Conservation (phyloP, 1,284 basidiomycete genomes). For the Boletellus deceptivus region DNA sequence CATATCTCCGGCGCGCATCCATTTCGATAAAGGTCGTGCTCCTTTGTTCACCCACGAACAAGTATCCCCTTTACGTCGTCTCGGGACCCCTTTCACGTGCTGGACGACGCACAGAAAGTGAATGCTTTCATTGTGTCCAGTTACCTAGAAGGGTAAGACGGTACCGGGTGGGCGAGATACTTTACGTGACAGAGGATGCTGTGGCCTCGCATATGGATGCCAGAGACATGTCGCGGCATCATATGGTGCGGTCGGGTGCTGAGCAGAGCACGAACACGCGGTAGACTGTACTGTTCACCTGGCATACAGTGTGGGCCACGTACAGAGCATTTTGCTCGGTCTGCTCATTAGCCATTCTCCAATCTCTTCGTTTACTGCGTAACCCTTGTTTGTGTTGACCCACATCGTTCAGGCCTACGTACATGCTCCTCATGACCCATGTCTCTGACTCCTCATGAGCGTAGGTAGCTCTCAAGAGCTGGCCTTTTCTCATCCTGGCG, state of each 20-base stretch:
- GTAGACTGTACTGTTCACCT: slow-evolving; percentile 7
- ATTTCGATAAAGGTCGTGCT: slow-evolving; percentile 9
- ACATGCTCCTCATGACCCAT: slow-evolving; percentile 22
- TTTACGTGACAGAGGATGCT: slow-evolving; percentile 4
- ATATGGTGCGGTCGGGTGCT: slow-evolving; percentile 2
- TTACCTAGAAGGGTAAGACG: slow-evolving; percentile 20
- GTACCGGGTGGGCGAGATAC: slow-evolving; percentile 28
- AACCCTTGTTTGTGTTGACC: slow-evolving; percentile 12
- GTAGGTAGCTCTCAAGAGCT: slow-evolving; percentile 10
- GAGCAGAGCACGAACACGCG: slow-evolving; percentile 30
- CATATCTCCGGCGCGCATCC: slow-evolving; percentile 31
- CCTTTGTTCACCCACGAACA: slow-evolving; percentile 20
- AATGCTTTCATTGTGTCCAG: slow-evolving; percentile 25
- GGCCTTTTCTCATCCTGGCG: slow-evolving; percentile 23
- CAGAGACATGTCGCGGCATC: slow-evolving; percentile 29
- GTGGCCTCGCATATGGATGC: slow-evolving; percentile 17
- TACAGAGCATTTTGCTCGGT: slow-evolving; percentile 28
- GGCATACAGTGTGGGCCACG: slow-evolving; percentile 26
- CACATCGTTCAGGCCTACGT: slow-evolving; percentile 22
- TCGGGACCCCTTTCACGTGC: slow-evolving; percentile 30
- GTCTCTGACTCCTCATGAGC: slow-evolving; percentile 26
- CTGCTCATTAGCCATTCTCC: slow-evolving; percentile 19
- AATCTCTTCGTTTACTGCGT: slow-evolving; percentile 2
- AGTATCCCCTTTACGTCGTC: slow-evolving; percentile 24
- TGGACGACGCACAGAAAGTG: slow-evolving; percentile 29